Evolutionary conservation across 176 grass and related monocot genomes (phyloP), one percentile per base, ranked within the genome.

Genomic region (Ananas comosus): DNA sequence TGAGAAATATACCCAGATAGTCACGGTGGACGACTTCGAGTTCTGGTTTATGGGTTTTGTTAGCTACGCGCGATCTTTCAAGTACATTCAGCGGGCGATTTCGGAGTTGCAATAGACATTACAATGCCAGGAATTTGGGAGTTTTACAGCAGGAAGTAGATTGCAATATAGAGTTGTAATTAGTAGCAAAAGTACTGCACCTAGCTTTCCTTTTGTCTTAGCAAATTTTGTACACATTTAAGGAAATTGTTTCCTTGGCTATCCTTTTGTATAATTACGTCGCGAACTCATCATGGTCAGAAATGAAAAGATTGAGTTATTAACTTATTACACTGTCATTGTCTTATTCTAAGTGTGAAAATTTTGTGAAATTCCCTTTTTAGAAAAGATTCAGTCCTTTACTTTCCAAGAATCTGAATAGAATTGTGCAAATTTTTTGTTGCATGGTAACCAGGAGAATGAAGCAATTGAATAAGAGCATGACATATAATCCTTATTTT

Each of bases 1-100:
- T 27, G 81, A 96, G 51, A 96, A 96, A 77, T 92, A 96, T 51
- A 74, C 90, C 13, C 83, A 90, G 70, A 63, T 96, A 74, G 76
- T 90, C 51, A 96, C 93, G 11, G 33, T 70, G 65, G 93, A 96
- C 23, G 84, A 71, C 4, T 96, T 96, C 24, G 89, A 92, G 72
- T 92, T 96, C 72, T 96, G 93, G 93, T 96, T 96, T 66, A 96
- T 87, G 76, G 86, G 81, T 51, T 96, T 90, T 73, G 27, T 90
- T n/a, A 90, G 85, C 64, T 79, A 75, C 24, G 53, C 72, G 66
- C 89, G 74, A 69, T 90, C 86, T 64, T 83, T 85, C 58, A 86
- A 76, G 70, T 74, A 80, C 74, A 53, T 92, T 69, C 69, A 77
- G 75, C 65, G 13, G 77, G 74, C 70, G 71, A 81, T 85, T 64